Conservation (phyloP, 768 basidiomycete genomes). For the Naganishia friedmannii region DNA sequence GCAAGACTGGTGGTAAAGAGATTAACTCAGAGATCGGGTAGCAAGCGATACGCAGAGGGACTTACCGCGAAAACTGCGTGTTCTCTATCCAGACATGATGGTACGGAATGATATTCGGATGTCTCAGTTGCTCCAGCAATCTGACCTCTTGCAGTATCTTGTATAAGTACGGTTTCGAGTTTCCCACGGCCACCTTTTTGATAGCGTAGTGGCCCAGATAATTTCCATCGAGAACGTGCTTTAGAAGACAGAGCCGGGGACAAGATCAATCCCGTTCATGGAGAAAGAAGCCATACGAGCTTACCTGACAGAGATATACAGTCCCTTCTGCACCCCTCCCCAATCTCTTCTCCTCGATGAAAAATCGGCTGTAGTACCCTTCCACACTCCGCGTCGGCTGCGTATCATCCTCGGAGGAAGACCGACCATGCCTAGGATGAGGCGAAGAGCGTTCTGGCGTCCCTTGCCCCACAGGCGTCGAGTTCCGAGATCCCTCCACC, state of each 20-base stretch:
- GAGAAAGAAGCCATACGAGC: constrained; percentile 33
- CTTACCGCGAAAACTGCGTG: constrained; percentile 66
- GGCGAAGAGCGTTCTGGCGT: too few species aligned
- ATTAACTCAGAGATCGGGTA: too few species aligned
- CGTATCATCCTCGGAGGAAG: background rate
- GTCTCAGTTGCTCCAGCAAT: constrained; percentile 76
- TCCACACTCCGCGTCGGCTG: constrained; percentile 58
- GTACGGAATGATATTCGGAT: constrained; percentile 91
- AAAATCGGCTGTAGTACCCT: constrained; percentile 90
- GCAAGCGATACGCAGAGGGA: background rate
- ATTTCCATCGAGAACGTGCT: constrained; percentile 83
- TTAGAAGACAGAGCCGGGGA: background rate
- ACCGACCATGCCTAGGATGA: too few species aligned
- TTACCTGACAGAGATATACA: constrained; percentile 81
- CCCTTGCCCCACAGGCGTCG: constrained; percentile 1
- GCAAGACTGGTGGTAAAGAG: constrained; percentile 61
- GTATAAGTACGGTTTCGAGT: constrained; percentile 79
- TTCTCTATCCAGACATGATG: constrained; percentile 93
- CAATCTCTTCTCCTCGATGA: constrained; percentile 78
- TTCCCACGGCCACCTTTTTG: constrained; percentile 93
- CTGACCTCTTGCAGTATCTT: constrained; percentile 82
- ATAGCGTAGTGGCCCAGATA: constrained; percentile 83
- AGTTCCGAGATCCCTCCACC: constrained; percentile 11
- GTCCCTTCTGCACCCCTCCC: constrained; percentile 95
- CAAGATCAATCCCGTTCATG: background rate